phyloP scores from a whole-genome alignment of 148 eudicot genomes.

The Gaultheria prostrata region DNA sequence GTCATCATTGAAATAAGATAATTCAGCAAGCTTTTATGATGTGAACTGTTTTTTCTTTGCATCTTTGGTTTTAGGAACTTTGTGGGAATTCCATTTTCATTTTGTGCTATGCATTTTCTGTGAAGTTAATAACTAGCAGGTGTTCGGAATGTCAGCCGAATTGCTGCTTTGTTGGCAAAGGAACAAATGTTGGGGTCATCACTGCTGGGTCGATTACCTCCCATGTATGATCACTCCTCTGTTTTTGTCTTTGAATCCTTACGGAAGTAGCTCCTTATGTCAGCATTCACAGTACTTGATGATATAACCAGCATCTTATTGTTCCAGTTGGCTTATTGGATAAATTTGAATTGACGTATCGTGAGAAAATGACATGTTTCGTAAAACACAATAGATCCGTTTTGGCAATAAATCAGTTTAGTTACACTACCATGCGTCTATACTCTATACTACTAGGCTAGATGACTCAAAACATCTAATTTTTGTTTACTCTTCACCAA shows the following conservation, averaged over 20 bases:
- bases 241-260: background rate
- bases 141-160: conserved; percentile 72
- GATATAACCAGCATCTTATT: no score
- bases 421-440: no score
- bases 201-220: conserved; percentile 85
- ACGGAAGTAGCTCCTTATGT: background rate
- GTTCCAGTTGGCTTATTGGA: no score
- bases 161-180: conserved; percentile 72
- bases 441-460: no score
- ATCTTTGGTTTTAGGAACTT: no score
- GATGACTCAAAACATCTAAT: no score
- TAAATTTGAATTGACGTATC: no score
- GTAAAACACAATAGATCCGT: no score
- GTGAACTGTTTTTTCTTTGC: background rate
- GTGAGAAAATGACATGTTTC: no score
- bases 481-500: no score
- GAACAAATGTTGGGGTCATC: conserved; percentile 69
- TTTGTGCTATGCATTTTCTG: conserved; percentile 28
- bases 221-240: conserved; percentile 53
- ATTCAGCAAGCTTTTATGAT: background rate
- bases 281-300: conserved; percentile 1
- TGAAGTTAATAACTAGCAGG: conserved; percentile 59
- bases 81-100: no score
- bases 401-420: no score
- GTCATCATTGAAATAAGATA: background rate